phyloP scores from a whole-genome alignment of 345 rosid genomes.

The Triadica sebifera region DNA sequence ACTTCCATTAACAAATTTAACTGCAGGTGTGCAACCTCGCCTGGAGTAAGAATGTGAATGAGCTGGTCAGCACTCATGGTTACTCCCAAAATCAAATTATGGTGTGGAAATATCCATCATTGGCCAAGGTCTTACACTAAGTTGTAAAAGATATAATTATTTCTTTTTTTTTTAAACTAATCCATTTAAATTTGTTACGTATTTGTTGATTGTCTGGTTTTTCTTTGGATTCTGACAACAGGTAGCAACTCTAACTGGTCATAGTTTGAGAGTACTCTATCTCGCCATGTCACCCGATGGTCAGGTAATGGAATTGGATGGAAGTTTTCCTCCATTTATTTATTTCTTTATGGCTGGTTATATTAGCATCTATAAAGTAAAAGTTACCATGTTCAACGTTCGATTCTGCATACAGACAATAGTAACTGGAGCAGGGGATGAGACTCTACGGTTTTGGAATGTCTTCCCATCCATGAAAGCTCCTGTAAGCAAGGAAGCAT shows the following conservation, averaged over 20 bases:
- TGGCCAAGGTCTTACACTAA: conserved; percentile 60
- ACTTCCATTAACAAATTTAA: too few species aligned
- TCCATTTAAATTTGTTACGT: background rate
- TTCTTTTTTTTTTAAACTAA: too few species aligned
- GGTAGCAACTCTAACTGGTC: conserved; percentile 92
- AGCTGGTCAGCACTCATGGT: conserved; percentile 93
- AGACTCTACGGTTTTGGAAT: conserved; percentile 91
- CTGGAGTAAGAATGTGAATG: conserved; percentile 98
- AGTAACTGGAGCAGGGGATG: conserved; percentile 99
- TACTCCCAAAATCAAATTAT: conserved; percentile 96
- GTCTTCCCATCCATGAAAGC: conserved; percentile 82
- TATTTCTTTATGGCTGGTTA: too few species aligned
- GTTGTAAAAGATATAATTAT: background rate
- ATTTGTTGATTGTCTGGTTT: background rate
- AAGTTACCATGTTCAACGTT: background rate
- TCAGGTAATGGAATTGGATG: conserved; percentile 40
- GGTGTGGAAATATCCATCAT: conserved; percentile 96
- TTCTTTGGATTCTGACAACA: conserved; percentile 26
- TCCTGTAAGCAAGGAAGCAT: conserved; percentile 43
- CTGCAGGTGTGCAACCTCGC: conserved; percentile 85
- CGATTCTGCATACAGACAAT: conserved; percentile 56
- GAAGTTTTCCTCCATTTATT: background rate
- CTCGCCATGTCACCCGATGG: conserved; percentile 94
- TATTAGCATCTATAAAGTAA: too few species aligned
- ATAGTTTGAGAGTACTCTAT: conserved; percentile 88